A percentile compares a stretch with the other conserved stretches of the same genome.
Evolutionary conservation across 192 early-diverging fungal species (phyloP).

Genomic region (Backusella tuberculispora): DNA sequence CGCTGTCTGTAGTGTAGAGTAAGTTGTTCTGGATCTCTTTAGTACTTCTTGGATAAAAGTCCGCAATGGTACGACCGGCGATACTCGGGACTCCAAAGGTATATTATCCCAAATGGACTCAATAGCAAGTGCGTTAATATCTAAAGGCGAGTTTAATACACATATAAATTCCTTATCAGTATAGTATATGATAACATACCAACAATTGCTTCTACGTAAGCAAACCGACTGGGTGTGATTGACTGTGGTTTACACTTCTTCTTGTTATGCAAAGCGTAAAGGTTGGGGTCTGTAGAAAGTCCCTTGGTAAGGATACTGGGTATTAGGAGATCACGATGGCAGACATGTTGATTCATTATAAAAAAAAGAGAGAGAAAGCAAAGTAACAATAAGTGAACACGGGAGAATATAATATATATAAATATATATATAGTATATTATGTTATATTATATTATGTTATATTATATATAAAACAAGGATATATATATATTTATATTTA

Average conservation of each 20-base stretch:
- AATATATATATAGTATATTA: neutral
- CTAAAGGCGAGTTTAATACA: slow-evolving; percentile 32
- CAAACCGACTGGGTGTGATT: slow-evolving; percentile 9
- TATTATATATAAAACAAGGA: neutral
- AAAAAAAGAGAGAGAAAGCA: too few relatives aligned
- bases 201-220: slow-evolving; percentile 36
- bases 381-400: too few relatives aligned
- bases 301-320: neutral
- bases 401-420: neutral
- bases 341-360: neutral
- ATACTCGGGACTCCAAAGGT: slow-evolving; percentile 33
- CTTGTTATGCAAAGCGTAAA: slow-evolving; percentile 9
- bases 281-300: slow-evolving; percentile 10
- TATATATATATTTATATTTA: slow-evolving; percentile 2
- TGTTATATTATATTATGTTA: neutral
- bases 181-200: slow-evolving; percentile 21
- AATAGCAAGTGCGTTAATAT: slow-evolving; percentile 60
- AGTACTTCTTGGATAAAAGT: slow-evolving; percentile 77
- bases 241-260: neutral
- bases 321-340: slow-evolving; percentile 11
- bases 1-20: slow-evolving; percentile 79
- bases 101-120: slow-evolving; percentile 55
- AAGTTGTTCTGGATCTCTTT: slow-evolving; percentile 74
- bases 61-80: slow-evolving; percentile 58
- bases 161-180: neutral